Evolutionary conservation across 2,329 filamentous ascomycete species (phyloP), one percentile per base, ranked within the genome.

Genomic region (Helotiales sp.): DNA sequence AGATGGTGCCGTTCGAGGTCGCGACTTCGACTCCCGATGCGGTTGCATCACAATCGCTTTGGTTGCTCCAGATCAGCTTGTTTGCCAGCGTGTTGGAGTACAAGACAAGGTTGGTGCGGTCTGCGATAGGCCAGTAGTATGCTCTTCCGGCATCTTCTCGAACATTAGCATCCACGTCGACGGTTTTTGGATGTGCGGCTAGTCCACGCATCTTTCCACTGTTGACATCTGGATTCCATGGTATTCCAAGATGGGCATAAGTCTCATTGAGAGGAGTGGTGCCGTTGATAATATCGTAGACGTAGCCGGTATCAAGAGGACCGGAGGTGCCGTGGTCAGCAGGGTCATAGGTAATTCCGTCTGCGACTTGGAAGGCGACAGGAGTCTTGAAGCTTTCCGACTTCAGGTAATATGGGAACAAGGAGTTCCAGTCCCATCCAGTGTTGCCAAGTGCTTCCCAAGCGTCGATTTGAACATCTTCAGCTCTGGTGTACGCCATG

Each of bases 61-160:
- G 17, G n/a, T 24, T 38, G 6, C 52, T 38, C 9, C 63, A 64
- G 8, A 58, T 30, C 12, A 66, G 53, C 10, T 53, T 54, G 17
- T 63, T 57, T 24, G 60, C 63, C 10, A 27, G 30, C 4, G 63
- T 63, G 31, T 61, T 57, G 6, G 51, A 36, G 48, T 52, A 63
- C 12, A 66, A 31, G 25, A 69, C 69, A 6, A 79, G 67, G 54
- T 79, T 79, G 1, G 64, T 61, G 27, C 75, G 67, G 15, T 67
- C 62, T 22, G 71, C 69, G 3, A 77, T 61, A 0, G 73, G 73
- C 57, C 73, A 75, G 55, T 74, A 74, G 61, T 74, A 80, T 1
- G 77, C 75, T 15, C 72, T 70, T 5, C 74, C 76, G 2, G 77
- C 69, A 53, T 79, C 76, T 57, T 70, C 72, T 2, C 77, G 71